Evolutionary conservation across 805 yeast genomes (phyloP).

Genomic region (Ogataea pignaliae): DNA sequence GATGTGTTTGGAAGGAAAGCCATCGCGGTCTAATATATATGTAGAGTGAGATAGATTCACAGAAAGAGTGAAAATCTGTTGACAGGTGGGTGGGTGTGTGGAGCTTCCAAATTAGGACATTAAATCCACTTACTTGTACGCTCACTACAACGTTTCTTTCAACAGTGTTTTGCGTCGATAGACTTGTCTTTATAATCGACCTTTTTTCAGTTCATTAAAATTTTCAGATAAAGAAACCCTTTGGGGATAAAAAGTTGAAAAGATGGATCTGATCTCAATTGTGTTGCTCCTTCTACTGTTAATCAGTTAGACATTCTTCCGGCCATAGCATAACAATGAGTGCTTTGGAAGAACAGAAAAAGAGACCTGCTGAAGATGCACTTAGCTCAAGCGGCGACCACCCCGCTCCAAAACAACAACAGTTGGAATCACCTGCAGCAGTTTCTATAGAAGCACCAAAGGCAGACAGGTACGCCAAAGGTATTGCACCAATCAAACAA

Average conservation of each 20-base stretch:
- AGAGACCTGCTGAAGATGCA: conserved; percentile 12
- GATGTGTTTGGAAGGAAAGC: too few relatives aligned
- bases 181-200: too few relatives aligned
- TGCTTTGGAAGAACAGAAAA: conserved; percentile 5
- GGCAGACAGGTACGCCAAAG: conserved; percentile 32
- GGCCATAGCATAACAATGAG: not conserved
- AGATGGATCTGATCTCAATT: too few relatives aligned
- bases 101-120: conserved; percentile 14
- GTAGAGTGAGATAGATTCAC: too few relatives aligned
- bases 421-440: not conserved
- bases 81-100: conserved; percentile 3
- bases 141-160: too few relatives aligned
- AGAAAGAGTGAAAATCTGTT: not conserved
- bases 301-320: too few relatives aligned
- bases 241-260: too few relatives aligned
- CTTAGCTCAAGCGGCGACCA: not conserved
- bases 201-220: too few relatives aligned
- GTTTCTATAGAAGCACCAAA: conserved; percentile 3
- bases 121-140: conserved; percentile 7
- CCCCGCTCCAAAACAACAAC: conserved; percentile 1
- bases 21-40: too few relatives aligned
- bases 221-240: too few relatives aligned
- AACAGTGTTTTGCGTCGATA: too few relatives aligned
- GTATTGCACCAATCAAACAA: conserved; percentile 72
- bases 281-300: too few relatives aligned